A percentile compares a stretch with the other conserved stretches of the same genome.
These are phyloP conservation scores for Microsporum ferrugineum DNA, from an alignment of 2,329 filamentous ascomycete species.

Conservation along the genomic window DNA sequence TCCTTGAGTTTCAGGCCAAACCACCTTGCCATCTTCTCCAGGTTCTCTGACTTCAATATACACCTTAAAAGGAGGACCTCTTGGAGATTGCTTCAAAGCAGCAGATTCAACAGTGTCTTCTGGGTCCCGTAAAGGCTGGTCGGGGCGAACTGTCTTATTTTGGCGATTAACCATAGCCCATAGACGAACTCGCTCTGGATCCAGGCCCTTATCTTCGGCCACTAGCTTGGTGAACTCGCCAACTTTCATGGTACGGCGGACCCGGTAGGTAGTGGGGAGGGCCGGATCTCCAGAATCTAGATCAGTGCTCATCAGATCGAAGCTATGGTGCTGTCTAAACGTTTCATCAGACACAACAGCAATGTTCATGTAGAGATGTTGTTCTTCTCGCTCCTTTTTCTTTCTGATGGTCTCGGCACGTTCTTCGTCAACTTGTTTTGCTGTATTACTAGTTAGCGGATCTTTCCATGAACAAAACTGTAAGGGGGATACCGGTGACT, in stretches of 20 bases:
- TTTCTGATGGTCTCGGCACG: constrained; percentile 61
- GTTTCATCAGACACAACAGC: constrained; percentile 71
- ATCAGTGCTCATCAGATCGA: constrained; percentile 67
- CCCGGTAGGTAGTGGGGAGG: constrained; percentile 58
- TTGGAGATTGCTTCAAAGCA: constrained; percentile 56
- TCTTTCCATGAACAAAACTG: not conserved
- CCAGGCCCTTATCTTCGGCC: constrained; percentile 56
- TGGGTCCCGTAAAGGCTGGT: constrained; percentile 69
- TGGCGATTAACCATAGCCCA: constrained; percentile 99
- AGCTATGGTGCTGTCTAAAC: constrained; percentile 69
- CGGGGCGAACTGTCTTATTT: constrained; percentile 89
- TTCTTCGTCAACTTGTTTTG: constrained; percentile 70
- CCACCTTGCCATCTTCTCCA: constrained; percentile 55
- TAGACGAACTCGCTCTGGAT: constrained; percentile 61
- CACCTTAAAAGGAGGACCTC: constrained; percentile 55
- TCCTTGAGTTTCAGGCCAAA: constrained; percentile 47
- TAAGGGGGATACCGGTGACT: constrained; percentile 21
- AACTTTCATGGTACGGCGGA: constrained; percentile 64
- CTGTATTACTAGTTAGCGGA: constrained; percentile 32
- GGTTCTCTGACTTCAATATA: constrained; percentile 74
- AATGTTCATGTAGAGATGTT: constrained; percentile 80
- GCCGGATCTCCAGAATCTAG: constrained; percentile 51
- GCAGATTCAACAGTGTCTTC: constrained; percentile 69
- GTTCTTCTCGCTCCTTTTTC: constrained; percentile 82
- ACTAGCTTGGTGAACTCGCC: constrained; percentile 61